Evolutionary conservation across 2,329 filamentous ascomycete genomes (phyloP).

Genomic region (Ilyonectria sp.): DNA sequence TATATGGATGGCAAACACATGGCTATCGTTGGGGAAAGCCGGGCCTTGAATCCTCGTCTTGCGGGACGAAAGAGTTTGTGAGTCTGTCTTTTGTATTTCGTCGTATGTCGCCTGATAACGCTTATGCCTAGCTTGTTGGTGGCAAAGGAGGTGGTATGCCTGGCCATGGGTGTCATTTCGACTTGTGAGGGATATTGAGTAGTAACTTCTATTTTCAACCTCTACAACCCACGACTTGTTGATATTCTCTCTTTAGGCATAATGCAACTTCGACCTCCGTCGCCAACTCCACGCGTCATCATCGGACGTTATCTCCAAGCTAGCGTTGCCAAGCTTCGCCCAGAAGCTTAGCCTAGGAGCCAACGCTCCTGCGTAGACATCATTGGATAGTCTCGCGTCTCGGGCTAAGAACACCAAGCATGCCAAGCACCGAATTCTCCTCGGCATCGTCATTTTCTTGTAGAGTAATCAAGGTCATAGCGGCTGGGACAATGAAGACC

Average conservation of each 20-base stretch:
- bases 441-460: slow-evolving; percentile 1
- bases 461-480: background rate
- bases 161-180: background rate
- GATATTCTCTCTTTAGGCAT: background rate
- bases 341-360: slow-evolving; percentile 5
- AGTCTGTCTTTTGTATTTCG: background rate
- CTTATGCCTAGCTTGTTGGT: background rate
- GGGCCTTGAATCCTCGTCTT: slow-evolving; percentile 35
- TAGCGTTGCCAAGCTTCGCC: slow-evolving; percentile 9
- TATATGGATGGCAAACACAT: slow-evolving; percentile 2
- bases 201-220: background rate
- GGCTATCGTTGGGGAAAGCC: slow-evolving; percentile 31
- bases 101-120: background rate
- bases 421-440: background rate
- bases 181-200: background rate
- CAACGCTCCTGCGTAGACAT: background rate
- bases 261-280: background rate
- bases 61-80: slow-evolving; percentile 35
- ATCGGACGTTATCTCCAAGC: background rate
- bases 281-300: background rate
- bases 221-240: background rate
- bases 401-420: background rate
- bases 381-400: slow-evolving; percentile 4
- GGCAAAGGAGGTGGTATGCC: background rate
- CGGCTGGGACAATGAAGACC: background rate